phyloP scores from a whole-genome alignment of 768 basidiomycete species.

The Boletus pseudopeckii region DNA sequence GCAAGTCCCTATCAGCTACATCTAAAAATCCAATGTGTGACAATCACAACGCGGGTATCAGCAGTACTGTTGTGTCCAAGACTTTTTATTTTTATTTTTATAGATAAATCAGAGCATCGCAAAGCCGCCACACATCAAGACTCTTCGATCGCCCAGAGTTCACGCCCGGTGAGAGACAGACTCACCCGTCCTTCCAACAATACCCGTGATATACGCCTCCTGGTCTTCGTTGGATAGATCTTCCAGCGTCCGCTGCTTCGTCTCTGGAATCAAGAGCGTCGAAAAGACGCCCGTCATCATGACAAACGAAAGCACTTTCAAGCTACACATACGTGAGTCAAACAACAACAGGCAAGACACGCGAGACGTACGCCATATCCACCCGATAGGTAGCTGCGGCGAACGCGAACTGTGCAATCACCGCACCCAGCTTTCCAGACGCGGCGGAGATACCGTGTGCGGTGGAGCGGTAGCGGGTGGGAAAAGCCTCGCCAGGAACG shows the following conservation, averaged over 20 bases:
- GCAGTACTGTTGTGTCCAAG: no score
- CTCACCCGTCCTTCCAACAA: not conserved
- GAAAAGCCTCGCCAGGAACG: conserved; percentile 77
- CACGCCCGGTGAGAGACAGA: not conserved
- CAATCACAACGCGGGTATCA: no score
- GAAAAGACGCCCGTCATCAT: conserved; percentile 81
- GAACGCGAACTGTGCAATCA: conserved; percentile 58
- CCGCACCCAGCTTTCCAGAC: conserved; percentile 75
- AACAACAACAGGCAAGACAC: not conserved
- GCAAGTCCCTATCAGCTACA: no score
- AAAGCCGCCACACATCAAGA: not conserved
- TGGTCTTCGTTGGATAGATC: conserved; percentile 58
- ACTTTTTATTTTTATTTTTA: conserved; percentile 40
- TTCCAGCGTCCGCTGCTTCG: conserved; percentile 58
- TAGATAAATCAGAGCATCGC: not conserved
- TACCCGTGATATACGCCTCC: not conserved
- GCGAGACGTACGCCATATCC: not conserved
- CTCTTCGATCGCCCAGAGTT: not conserved
- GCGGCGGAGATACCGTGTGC: conserved; percentile 81
- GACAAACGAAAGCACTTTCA: conserved; percentile 75
- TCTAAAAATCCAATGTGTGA: no score
- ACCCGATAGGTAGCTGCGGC: not conserved
- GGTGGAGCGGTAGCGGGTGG: conserved; percentile 80
- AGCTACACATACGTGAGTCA: not conserved
- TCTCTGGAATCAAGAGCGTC: conserved; percentile 73